Percentiles rank a stretch among this genome's conserved stretches.
Conservation (phyloP, 768 basidiomycete genomes). For the Termitomyces sp. region DNA sequence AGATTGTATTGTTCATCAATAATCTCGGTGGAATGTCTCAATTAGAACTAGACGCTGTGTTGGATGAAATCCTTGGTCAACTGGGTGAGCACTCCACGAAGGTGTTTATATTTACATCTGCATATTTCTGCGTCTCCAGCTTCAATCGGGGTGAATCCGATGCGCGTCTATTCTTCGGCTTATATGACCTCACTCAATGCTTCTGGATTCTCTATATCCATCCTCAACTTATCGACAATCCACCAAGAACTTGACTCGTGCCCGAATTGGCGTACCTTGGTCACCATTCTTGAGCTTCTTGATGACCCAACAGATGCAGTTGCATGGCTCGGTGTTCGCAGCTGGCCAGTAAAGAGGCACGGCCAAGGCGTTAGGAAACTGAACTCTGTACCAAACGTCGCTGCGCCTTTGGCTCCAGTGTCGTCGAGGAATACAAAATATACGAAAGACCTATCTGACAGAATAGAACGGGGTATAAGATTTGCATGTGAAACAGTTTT, state of each 20-base stretch:
- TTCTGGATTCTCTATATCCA: conserved; percentile 51
- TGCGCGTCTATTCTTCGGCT: conserved; percentile 38
- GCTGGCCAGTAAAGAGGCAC: conserved; percentile 18
- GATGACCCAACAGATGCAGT: conserved; percentile 38
- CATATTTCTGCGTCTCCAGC: conserved; percentile 18
- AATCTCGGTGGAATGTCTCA: conserved; percentile 50
- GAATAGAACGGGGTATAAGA: conserved; percentile 24
- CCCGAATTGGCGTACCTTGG: not conserved
- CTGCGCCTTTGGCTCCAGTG: not conserved
- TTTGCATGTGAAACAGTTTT: conserved; percentile 39
- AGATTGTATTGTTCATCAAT: conserved; percentile 44
- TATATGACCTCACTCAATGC: conserved; percentile 60
- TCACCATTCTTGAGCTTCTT: conserved; percentile 27
- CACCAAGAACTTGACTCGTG: conserved; percentile 6
- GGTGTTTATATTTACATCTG: not conserved
- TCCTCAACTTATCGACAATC: conserved; percentile 40
- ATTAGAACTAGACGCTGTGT: conserved; percentile 47
- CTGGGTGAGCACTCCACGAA: conserved; percentile 27
- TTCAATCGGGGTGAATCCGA: conserved; percentile 25
- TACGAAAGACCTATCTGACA: conserved; percentile 1
- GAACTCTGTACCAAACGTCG: not conserved
- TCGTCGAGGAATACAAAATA: not conserved
- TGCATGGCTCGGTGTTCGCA: conserved; percentile 33
- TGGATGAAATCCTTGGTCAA: conserved; percentile 35
- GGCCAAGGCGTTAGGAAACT: not conserved